Evolutionary conservation across 768 basidiomycete genomes (phyloP), one percentile per base, ranked within the genome.

Genomic region (Suillus brevipes): DNA sequence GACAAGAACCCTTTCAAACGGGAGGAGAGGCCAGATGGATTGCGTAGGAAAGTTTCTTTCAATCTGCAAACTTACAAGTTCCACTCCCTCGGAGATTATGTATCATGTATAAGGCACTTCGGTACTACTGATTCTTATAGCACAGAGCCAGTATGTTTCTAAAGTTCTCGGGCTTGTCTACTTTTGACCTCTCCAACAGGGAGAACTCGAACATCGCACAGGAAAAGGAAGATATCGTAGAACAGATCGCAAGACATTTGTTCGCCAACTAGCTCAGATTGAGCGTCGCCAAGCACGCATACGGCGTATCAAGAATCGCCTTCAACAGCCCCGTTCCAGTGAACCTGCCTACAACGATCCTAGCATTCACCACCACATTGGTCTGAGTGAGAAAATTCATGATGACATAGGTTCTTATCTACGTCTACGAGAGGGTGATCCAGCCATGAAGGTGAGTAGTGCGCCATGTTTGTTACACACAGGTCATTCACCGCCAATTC

Each of bases 101-200:
- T 36, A 2, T 23, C 23, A 0, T 52, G 56, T 0, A 79, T 82
- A 13, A 31, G 40, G 0, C 6, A 3, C 0, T 74, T 72, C 63
- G 78, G 81, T 0, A 76, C 78, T 12, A 76, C 75, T 3, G 79
- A 81, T 61, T 68, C 66, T 6, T 81, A n/a, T n/a, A 75, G 76
- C 73, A 75, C 63, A 47, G 28, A 7, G 47, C 67, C 2, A 50
- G 68, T 36, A 65, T 72, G 42, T 47, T 47, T 47, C 64, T 49
- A 16, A 28, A 61, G 13, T 28, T 38, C 53, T 49, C 28, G n/a
- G 6, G 37, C 37, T 38, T 49, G 18, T 31, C 43, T 36, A 16
- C 38, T 5, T 12, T 52, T 50, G 16, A 16, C n/a, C 2, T 47
- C 58, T 47, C 6, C 16, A 9, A 31, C 56, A 67, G 67, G 67